Base-by-base conservation (phyloP, 2,329 filamentous ascomycete genomes). In the Pleomassaria siparia region DNA sequence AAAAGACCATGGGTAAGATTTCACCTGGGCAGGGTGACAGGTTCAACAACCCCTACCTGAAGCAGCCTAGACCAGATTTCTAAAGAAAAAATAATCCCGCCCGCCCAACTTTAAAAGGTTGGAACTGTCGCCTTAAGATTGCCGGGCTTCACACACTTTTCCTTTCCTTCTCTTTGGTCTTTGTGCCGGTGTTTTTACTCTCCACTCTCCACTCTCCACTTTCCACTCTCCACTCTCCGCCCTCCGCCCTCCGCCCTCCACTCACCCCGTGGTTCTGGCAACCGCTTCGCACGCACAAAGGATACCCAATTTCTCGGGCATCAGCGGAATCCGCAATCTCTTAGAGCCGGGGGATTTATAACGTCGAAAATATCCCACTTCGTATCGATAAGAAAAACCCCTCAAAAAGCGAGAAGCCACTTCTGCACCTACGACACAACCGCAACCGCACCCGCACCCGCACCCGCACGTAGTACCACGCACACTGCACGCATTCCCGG, bases 361-460 rank as follows among this genome's bases (percentile, higher is more conserved):
- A 54, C 50, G 54, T n/a, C n/a, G 50, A 50, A 50, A 41, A 41
- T 22, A 49, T 43, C 43, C 35, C 44, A 20, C 37, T 22, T 12
- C 44, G 41, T 66, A 65, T 64, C 63, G 64, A 67, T 67, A 67
- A 64, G 54, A 53, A 50, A n/a, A 37, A 53, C 63, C 63, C 63
- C 59, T 60, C 57, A 58, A 53, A 60, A 40, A 22, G 21, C 24
- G 26, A 45, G 28, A 57, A 55, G 53, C 53, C 52, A 43, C 52
- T 43, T 47, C 29, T 42, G 13, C 40, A 44, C n/a, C n/a, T n/a
- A n/a, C n/a, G 44, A 39, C 40, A 36, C 41, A 50, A 26, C 43
- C 26, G 32, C 24, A 47, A 46, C 47, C n/a, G 42, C 47, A 28
- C 50, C 40, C 44, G 10, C 25, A 12, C 13, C 26, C 16, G 13